These are phyloP conservation scores for Coccomyxa sp. DNA, from an alignment of 139 green algal species.

Conservation along the genomic window DNA sequence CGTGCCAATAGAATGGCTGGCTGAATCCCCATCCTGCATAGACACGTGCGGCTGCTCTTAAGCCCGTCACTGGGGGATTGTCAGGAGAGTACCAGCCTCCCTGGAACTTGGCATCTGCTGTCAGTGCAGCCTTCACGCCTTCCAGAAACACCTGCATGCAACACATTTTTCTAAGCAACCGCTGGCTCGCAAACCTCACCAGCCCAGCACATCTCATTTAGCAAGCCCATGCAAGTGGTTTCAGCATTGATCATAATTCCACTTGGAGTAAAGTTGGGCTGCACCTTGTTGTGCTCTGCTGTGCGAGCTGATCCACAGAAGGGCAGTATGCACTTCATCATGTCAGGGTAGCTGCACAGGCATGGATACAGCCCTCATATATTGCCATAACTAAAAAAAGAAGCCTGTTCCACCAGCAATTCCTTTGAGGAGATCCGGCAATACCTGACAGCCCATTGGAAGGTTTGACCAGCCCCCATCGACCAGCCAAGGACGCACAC, in stretches of 20 bases:
- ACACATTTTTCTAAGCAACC: not conserved
- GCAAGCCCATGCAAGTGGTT: too few species aligned
- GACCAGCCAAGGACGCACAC: constrained; percentile 11
- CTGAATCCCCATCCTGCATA: constrained; percentile 14
- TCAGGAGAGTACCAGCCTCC: constrained; percentile 2
- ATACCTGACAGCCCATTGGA: constrained; percentile 13
- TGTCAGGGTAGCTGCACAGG: constrained; percentile 11
- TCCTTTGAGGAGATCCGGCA: not conserved
- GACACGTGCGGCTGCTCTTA: constrained; percentile 4
- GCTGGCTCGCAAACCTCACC: not conserved
- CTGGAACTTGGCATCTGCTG: constrained; percentile 13
- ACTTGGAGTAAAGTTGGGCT: not conserved
- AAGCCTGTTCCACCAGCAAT: not conserved
- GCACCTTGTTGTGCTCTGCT: constrained; percentile 11
- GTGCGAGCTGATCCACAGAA: constrained; percentile 14
- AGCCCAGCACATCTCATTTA: too few species aligned
- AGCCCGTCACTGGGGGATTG: not conserved
- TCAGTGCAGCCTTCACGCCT: constrained; percentile 2
- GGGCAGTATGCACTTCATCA: constrained; percentile 3
- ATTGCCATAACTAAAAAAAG: not conserved
- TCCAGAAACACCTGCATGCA: constrained; percentile 10
- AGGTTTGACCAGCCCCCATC: constrained; percentile 14
- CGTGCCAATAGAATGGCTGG: constrained; percentile 14
- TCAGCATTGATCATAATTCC: not conserved
- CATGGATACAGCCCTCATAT: not conserved